Percentiles rank a stretch among this genome's conserved stretches.
These are phyloP conservation scores for Aspergillus tubingensis DNA, from an alignment of 2,329 filamentous ascomycete genomes.

Conservation along the genomic window DNA sequence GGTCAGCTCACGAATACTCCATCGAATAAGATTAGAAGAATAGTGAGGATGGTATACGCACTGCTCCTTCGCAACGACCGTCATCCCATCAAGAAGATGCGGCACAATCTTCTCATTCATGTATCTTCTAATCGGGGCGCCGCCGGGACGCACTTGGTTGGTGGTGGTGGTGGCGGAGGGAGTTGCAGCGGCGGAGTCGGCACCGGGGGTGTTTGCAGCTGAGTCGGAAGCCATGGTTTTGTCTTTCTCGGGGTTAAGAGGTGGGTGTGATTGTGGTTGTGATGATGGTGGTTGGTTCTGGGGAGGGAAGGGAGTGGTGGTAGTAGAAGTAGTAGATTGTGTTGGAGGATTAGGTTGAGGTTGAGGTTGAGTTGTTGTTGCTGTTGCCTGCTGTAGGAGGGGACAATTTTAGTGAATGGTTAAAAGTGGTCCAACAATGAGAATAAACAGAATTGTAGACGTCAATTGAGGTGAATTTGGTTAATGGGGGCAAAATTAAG, in stretches of 20 bases:
- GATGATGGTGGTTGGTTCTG: constrained; percentile 19
- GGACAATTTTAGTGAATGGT: too few relatives aligned
- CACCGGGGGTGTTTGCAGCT: constrained; percentile 24
- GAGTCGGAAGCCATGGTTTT: constrained; percentile 5
- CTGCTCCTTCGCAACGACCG: constrained; percentile 69
- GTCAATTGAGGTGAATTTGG: neutral
- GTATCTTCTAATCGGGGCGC: constrained; percentile 69
- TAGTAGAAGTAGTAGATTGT: neutral
- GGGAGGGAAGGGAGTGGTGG: constrained; percentile 1
- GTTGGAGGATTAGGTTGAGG: neutral
- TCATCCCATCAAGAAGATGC: constrained; percentile 72
- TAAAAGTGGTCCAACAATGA: too few relatives aligned
- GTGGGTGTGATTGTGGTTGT: neutral
- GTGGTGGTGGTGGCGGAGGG: constrained; percentile 10
- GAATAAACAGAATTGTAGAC: too few relatives aligned
- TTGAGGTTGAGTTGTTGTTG: neutral
- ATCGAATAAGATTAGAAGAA: too few relatives aligned
- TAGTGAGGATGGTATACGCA: constrained; percentile 45
- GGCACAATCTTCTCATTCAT: constrained; percentile 71
- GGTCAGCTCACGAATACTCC: too few relatives aligned
- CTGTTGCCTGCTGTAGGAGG: too few relatives aligned
- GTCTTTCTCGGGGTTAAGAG: constrained; percentile 1
- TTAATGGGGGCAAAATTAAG: neutral
- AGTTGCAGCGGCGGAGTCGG: constrained; percentile 49
- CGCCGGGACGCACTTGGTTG: constrained; percentile 60